Base-by-base conservation (phyloP, 2,329 filamentous ascomycete species). In the Ceratocystis eucalypticola region DNA sequence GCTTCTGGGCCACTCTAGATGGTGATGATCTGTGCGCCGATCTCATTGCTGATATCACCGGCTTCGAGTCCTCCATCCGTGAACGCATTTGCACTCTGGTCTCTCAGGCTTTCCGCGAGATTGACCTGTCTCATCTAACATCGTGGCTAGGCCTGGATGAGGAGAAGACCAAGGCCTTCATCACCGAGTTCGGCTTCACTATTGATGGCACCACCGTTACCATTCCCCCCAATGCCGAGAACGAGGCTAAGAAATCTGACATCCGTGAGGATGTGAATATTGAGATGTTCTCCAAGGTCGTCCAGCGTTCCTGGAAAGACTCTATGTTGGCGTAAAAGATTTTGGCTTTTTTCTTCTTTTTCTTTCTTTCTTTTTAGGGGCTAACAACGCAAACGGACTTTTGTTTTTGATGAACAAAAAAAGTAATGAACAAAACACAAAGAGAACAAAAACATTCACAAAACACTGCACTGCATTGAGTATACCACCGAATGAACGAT, bases 21-120 rank as follows among this genome's bases (percentile, higher is more conserved):
- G 88, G 86, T 68, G 93, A 99, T 74, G 94, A 99, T 76, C 83
- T 96, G 67, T 97, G 96, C 79, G 92, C 93, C 69, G 94, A 99
- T 75, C 80, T 99, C 71, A 91, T 93, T 68, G 94, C 93, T 72
- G 95, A 99, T 73, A 92, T 97, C 64, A 83, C 86, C 59, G 94
- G 92, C 48, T 99, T 99, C 75, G 94, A 99, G 81, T 93, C 97
- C 75, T 80, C 93, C 68, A 88, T 99, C 79, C 87, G 94, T 70
- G 83, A 95, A 71, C 85, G 90, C 72, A 97, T 99, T 74, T 92
- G 91, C 64, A 84, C 88, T 59, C 89, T 95, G 68, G 86, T 96
- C 70, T 89, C 88, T 71, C 88, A 92, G 76, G 82, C 88, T 22
- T 91, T 88, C 76, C 84, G 89, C 69, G 87, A 90, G 79, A 80